These are phyloP conservation scores for Isabelozyma gotoi DNA, from an alignment of 805 yeast species.

Conservation along the genomic window DNA sequence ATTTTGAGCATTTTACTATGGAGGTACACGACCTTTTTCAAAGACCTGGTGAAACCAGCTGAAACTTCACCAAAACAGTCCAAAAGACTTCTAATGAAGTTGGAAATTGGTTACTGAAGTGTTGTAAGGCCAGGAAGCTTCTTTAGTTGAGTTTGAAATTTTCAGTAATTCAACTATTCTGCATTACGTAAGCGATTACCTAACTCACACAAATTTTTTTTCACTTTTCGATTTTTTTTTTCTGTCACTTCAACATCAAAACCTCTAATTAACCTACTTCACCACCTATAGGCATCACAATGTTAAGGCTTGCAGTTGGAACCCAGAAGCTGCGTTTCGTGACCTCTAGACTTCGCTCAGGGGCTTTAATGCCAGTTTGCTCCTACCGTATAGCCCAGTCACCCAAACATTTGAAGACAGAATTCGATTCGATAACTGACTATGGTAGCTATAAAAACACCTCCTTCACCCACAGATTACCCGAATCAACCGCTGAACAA, in stretches of 20 bases:
- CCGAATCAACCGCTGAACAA: conserved; percentile 47
- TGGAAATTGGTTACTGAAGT: no score
- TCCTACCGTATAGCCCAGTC: conserved; percentile 21
- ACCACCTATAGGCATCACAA: not conserved
- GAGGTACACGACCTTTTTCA: no score
- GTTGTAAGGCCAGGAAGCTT: no score
- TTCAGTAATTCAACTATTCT: not conserved
- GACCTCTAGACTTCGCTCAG: not conserved
- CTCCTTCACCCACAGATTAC: conserved; percentile 44
- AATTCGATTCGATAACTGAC: conserved; percentile 31
- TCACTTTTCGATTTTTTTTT: not conserved
- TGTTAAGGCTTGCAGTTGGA: conserved; percentile 7
- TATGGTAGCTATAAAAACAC: conserved; percentile 42
- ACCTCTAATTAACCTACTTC: not conserved
- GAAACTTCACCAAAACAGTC: no score
- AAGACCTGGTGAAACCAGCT: no score
- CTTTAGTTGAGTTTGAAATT: not conserved
- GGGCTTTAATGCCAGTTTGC: not conserved
- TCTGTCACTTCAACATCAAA: not conserved
- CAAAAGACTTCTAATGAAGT: no score
- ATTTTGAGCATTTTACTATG: conserved; percentile 3
- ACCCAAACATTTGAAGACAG: conserved; percentile 26
- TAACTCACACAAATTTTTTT: not conserved
- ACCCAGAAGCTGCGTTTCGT: not conserved
- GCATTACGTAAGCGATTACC: not conserved